Conservation (phyloP, 495 filamentous ascomycete genomes). For the Lineolata rhizophorae region DNA sequence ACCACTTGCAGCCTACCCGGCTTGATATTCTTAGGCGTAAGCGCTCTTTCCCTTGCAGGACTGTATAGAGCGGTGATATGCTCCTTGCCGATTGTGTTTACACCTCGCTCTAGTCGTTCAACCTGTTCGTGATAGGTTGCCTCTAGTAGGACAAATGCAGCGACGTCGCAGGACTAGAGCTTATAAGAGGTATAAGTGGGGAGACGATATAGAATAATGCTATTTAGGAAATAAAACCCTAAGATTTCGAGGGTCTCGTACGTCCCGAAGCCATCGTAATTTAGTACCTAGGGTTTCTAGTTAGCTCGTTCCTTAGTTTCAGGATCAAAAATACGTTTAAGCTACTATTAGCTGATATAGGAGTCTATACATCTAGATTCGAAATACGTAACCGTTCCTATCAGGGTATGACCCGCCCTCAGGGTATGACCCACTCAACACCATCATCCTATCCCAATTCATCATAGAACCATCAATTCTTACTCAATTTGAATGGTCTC, state of each 20-base stretch:
- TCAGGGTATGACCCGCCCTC: too few species aligned
- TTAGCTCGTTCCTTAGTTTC: too few species aligned
- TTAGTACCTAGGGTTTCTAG: not conserved
- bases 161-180: constrained; percentile 1
- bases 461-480: too few species aligned
- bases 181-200: constrained; percentile 1
- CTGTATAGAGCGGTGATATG: constrained; percentile 1
- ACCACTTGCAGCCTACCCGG: not conserved
- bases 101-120: not conserved
- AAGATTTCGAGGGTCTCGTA: constrained; percentile 1
- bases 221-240: not conserved
- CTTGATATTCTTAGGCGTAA: not conserved
- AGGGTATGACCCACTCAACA: too few species aligned
- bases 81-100: not conserved
- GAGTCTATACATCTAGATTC: too few species aligned
- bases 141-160: not conserved
- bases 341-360: too few species aligned
- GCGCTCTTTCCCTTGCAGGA: not conserved
- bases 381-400: too few species aligned
- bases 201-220: constrained; percentile 1
- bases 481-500: too few species aligned
- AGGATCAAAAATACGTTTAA: too few species aligned
- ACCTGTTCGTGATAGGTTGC: not conserved
- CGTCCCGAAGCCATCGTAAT: constrained; percentile 1
- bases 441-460: too few species aligned